Evolutionary conservation across 2,329 filamentous ascomycete species (phyloP).

Genomic region (Aspergillus sp.): DNA sequence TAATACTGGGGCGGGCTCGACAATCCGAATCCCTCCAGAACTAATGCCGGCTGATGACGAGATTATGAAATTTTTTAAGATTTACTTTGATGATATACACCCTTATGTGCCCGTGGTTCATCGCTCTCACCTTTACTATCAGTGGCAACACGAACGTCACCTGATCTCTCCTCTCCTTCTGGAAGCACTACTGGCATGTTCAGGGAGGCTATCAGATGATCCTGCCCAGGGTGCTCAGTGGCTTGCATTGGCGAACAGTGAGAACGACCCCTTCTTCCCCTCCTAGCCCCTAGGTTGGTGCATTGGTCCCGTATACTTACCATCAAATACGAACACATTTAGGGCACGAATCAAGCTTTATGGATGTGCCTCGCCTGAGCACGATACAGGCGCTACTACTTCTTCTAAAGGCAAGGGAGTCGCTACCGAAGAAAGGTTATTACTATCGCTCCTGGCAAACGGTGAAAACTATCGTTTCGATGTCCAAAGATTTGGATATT

Average conservation of each 20-base stretch:
- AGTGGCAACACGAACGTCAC: conserved; percentile 82
- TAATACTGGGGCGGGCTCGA: conserved; percentile 67
- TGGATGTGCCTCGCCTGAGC: conserved; percentile 85
- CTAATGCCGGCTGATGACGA: conserved; percentile 89
- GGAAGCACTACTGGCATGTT: conserved; percentile 88
- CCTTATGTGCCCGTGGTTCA: conserved; percentile 90
- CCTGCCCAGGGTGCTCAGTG: conserved; percentile 84
- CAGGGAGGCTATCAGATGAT: conserved; percentile 78
- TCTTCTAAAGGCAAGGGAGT: conserved; percentile 85
- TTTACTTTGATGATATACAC: conserved; percentile 88
- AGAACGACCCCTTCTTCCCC: conserved; percentile 31
- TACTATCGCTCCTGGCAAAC: conserved; percentile 98
- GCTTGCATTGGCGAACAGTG: conserved; percentile 85
- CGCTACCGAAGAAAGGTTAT: conserved; percentile 88
- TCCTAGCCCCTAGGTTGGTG: conserved; percentile 1
- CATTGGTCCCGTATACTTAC: conserved; percentile 7
- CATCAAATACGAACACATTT: conserved; percentile 25
- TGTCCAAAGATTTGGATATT: conserved; percentile 87
- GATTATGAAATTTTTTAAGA: conserved; percentile 78
- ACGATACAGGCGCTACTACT: conserved; percentile 89
- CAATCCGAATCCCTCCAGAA: conserved; percentile 84
- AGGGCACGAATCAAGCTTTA: conserved; percentile 91
- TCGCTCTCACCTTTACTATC: conserved; percentile 76
- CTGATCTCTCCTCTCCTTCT: conserved; percentile 85
- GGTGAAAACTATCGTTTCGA: conserved; percentile 84